phyloP scores from a whole-genome alignment of 2,329 filamentous ascomycete genomes.

The Stromatinia cepivora region DNA sequence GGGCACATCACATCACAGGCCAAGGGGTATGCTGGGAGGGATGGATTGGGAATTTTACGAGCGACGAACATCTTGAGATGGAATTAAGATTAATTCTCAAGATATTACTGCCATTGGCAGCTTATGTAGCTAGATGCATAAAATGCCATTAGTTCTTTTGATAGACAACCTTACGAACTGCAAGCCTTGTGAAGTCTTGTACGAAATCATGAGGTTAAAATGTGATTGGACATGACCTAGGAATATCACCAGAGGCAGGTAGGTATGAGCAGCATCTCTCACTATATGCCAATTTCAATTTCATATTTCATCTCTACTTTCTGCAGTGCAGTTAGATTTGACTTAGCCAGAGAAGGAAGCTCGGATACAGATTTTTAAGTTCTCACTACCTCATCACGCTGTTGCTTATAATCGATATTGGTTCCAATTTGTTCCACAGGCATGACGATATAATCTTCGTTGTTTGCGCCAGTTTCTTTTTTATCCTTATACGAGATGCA shows the following conservation, averaged over 20 bases:
- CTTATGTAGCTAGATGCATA: slow-evolving; percentile 40
- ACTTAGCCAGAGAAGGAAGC: slow-evolving; percentile 17
- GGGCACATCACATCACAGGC: slow-evolving; percentile 35
- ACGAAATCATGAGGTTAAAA: not conserved
- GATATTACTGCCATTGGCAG: slow-evolving; percentile 34
- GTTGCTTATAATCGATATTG: slow-evolving; percentile 8
- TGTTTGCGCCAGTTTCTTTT: not conserved
- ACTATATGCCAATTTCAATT: not conserved
- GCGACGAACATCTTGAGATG: slow-evolving; percentile 35
- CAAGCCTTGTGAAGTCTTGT: not conserved
- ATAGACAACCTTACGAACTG: slow-evolving; percentile 20
- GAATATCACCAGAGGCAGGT: not conserved
- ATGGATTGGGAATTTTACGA: slow-evolving; percentile 35
- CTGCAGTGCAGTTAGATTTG: not conserved
- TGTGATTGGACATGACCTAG: slow-evolving; percentile 8
- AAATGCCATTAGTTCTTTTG: slow-evolving; percentile 36
- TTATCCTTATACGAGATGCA: not conserved
- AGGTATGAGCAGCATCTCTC: not conserved
- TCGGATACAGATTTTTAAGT: not conserved
- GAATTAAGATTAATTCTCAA: slow-evolving; percentile 32
- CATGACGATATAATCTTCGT: not conserved
- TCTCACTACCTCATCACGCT: slow-evolving; percentile 10
- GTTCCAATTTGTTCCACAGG: not conserved
- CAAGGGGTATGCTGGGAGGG: slow-evolving; percentile 33
- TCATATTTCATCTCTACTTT: not conserved